Evolutionary conservation across 768 basidiomycete genomes (phyloP).

Genomic region (Mycena albidolilacea): DNA sequence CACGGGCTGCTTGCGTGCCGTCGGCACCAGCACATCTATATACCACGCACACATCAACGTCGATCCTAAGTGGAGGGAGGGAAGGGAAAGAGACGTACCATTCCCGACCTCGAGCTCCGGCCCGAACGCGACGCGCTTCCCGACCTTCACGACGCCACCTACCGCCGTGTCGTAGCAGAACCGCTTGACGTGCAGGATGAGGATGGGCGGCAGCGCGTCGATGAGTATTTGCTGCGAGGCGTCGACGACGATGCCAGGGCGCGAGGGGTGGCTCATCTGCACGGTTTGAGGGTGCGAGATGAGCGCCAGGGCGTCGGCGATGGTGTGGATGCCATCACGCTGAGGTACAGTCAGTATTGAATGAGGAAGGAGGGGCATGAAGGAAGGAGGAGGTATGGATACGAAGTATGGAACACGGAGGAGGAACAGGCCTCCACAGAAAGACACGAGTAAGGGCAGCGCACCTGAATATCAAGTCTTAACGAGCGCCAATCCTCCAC

Average conservation of each 20-base stretch:
- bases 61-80: neutral
- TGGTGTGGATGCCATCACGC: slow-evolving; percentile 81
- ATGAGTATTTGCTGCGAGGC: slow-evolving; percentile 51
- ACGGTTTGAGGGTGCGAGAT: slow-evolving; percentile 87
- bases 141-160: slow-evolving; percentile 87
- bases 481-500: slow-evolving; percentile 94
- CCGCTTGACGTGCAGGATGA: slow-evolving; percentile 78
- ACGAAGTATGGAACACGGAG: no score
- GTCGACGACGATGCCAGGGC: slow-evolving; percentile 73
- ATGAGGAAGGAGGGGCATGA: neutral
- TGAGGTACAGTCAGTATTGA: slow-evolving; percentile 46
- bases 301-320: slow-evolving; percentile 86
- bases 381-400: no score
- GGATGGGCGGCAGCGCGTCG: slow-evolving; percentile 69
- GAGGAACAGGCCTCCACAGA: no score
- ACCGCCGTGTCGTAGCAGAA: slow-evolving; percentile 76
- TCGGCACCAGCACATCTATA: slow-evolving; percentile 52
- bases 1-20: slow-evolving; percentile 54
- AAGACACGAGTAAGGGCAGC: slow-evolving; percentile 16
- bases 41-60: neutral
- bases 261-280: slow-evolving; percentile 74
- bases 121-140: slow-evolving; percentile 84
- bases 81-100: slow-evolving; percentile 55
- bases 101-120: slow-evolving; percentile 83
- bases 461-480: slow-evolving; percentile 90